Conservation (phyloP, 805 yeast genomes). For the Saturnispora bothae region DNA sequence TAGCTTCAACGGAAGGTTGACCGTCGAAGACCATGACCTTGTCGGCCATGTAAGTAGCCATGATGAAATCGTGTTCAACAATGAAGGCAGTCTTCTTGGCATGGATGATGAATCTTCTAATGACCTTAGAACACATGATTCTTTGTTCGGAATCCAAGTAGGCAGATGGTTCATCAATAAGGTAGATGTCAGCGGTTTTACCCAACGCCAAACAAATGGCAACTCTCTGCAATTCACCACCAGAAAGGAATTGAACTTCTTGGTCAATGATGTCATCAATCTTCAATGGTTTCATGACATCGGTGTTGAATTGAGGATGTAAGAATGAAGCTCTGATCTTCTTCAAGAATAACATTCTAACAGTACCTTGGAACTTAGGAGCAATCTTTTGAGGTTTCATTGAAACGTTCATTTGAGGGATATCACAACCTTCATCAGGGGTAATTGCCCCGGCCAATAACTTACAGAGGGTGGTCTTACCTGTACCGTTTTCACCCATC, state of each 20-base stretch:
- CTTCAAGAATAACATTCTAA: conserved; percentile 93
- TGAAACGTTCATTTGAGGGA: conserved; percentile 84
- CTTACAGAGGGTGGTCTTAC: conserved; percentile 96
- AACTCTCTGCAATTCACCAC: conserved; percentile 99
- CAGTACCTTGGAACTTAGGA: conserved; percentile 98
- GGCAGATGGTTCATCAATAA: conserved; percentile 98
- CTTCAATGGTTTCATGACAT: conserved; percentile 89
- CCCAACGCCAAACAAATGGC: conserved; percentile 95
- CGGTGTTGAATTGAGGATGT: conserved; percentile 96
- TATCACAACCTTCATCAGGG: conserved; percentile 71
- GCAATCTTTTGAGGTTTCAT: conserved; percentile 99
- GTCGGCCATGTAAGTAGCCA: conserved; percentile 99
- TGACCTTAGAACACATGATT: conserved; percentile 96
- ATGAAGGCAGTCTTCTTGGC: conserved; percentile 97
- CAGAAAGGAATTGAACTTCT: conserved; percentile 94
- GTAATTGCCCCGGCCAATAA: conserved; percentile 86
- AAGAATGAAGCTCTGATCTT: conserved; percentile 90
- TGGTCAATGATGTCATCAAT: conserved; percentile 94
- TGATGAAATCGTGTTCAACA: conserved; percentile 99
- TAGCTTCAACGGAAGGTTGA: conserved; percentile 73
- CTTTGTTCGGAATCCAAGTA: conserved; percentile 99
- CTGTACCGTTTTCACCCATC: conserved; percentile 99
- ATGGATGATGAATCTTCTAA: conserved; percentile 91
- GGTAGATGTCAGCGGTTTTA: conserved; percentile 87
- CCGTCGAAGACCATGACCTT: conserved; percentile 98